phyloP scores from a whole-genome alignment of 768 basidiomycete genomes.

The Punctularia strigosozonata region DNA sequence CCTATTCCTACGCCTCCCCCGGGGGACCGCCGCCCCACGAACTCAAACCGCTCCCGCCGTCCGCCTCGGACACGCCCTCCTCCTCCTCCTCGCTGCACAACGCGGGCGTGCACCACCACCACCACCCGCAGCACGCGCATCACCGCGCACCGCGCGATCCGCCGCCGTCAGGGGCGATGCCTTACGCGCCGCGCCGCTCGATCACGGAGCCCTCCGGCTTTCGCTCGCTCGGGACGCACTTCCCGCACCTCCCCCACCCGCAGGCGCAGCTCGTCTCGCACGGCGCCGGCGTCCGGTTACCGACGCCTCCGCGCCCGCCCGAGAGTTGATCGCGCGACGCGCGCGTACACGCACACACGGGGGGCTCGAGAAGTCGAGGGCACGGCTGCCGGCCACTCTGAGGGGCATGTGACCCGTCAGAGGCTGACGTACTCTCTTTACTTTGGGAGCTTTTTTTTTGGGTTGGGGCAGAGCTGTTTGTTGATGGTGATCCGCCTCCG shows the following conservation, averaged over 20 bases:
- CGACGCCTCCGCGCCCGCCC: conserved; percentile 8
- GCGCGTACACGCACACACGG: too few species aligned
- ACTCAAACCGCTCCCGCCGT: too few species aligned
- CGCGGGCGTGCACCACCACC: conserved; percentile 7
- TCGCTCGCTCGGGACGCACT: conserved; percentile 33
- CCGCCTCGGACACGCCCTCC: conserved; percentile 40
- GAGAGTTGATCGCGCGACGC: too few species aligned
- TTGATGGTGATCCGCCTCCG: too few species aligned
- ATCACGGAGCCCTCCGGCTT: conserved; percentile 43
- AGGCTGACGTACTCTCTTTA: too few species aligned
- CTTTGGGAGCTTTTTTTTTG: too few species aligned
- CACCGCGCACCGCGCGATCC: conserved; percentile 28
- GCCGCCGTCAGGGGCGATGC: conserved; percentile 30
- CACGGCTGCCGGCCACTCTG: too few species aligned
- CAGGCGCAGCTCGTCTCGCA: conserved; percentile 27
- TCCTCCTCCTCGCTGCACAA: conserved; percentile 25
- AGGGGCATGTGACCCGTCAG: too few species aligned
- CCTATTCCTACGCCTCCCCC: too few species aligned
- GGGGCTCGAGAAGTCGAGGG: too few species aligned
- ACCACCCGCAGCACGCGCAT: conserved; percentile 20
- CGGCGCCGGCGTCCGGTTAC: conserved; percentile 3
- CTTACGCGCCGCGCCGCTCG: conserved; percentile 46
- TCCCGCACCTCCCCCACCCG: conserved; percentile 35
- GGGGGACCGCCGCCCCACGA: too few species aligned
- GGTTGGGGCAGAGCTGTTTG: too few species aligned